Base-by-base conservation (phyloP, 2,329 filamentous ascomycete species). In the Apiospora kogelbergensis region DNA sequence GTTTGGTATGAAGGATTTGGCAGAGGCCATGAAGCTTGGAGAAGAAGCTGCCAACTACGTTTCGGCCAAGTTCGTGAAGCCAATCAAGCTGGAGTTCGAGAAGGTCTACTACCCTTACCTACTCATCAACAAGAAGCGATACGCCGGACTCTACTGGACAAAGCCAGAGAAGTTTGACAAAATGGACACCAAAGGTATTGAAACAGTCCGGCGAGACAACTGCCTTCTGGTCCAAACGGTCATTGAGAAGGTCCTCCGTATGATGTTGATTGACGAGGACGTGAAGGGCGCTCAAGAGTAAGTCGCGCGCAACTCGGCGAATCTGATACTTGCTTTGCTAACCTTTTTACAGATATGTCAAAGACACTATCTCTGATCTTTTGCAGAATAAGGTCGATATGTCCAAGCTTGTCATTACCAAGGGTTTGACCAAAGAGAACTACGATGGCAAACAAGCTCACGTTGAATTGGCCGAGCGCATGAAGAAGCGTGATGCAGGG, bases 101-200 rank as follows among this genome's bases (percentile, higher is more conserved):
- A 99, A 99, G 82, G 95, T 99, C 0, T 99, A 99, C 82, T 99
- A 93, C 79, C 96, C 96, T 0, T 99, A 99, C 78, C 86, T 99
- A 42, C 87, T 99, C 66, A 99, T 99, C 89, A 99, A 99, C 89
- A 99, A 99, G 86, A 99, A 99, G 85, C 92, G 96, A 72, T 99
- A 99, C 77, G 96, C 96, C 10, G 96, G 96, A n/a, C 82, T 99
- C 41, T 98, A 94, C 83, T 99, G 95, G 95, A 99, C 96, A 6
- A 96, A 92, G 73, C 89, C 95, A 0, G 89, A 95, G 53, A 98
- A 97, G 81, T 96, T 92, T 80, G 97, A 99, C 87, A 99, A 98
- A 85, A 99, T 99, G 97, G 96, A 99, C 81, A 98, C 94, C 70
- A 99, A 99, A 80, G 96, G 96, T 86, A 98, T 99, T 73, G 96